These are phyloP conservation scores for Solanum lignicaule DNA, from an alignment of 257 asterid genomes.

Conservation along the genomic window DNA sequence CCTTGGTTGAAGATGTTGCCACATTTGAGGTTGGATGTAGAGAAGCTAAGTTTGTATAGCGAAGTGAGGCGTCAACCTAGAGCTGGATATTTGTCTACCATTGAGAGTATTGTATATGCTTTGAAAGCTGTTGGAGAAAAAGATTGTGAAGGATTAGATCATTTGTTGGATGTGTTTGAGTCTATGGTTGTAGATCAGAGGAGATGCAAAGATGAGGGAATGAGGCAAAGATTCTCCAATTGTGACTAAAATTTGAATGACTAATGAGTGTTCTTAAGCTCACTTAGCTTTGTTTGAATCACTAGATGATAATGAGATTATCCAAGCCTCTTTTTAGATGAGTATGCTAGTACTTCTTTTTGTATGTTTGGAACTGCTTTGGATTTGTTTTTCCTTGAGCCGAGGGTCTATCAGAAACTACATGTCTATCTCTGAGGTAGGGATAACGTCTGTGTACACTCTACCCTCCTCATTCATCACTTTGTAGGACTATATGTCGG, in stretches of 20 bases:
- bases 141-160: constrained; percentile 47
- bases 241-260: not conserved
- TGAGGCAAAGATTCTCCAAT: constrained; percentile 22
- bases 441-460: not conserved
- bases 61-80: constrained; percentile 92
- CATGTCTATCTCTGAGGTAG: not conserved
- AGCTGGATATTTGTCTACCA: constrained; percentile 75
- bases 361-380: not conserved
- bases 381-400: not conserved
- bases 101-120: constrained; percentile 86
- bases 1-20: constrained; percentile 89
- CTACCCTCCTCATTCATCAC: not conserved
- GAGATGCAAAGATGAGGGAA: constrained; percentile 50
- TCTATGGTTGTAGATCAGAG: constrained; percentile 91
- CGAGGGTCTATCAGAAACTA: not conserved
- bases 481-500: not conserved
- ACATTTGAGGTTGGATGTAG: constrained; percentile 50
- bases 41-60: constrained; percentile 53
- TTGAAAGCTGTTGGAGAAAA: constrained; percentile 61
- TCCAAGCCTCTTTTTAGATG: not conserved
- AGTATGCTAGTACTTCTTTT: not conserved
- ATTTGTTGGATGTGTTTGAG: constrained; percentile 60
- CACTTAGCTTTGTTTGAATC: not conserved
- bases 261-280: not conserved
- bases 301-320: not conserved